A percentile compares a stretch with the other conserved stretches of the same genome.
Conservation (phyloP, 768 basidiomycete species). For the Gautieria morchelliformis region DNA sequence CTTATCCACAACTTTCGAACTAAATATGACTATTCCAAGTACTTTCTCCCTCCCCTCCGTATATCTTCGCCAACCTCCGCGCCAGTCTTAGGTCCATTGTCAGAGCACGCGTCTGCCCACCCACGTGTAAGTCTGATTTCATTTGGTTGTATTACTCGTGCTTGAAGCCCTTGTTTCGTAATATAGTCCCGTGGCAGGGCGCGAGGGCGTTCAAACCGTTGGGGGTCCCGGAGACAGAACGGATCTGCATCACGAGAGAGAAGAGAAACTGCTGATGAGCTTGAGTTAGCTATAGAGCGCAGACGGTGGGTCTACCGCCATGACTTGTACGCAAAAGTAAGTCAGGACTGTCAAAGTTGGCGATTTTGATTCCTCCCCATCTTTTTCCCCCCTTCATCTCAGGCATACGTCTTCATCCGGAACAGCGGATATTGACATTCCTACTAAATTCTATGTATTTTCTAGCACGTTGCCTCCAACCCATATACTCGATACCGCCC, state of each 20-base stretch:
- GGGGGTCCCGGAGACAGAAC: conserved; percentile 30
- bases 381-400: conserved; percentile 1
- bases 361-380: neutral
- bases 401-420: too few species aligned
- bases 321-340: conserved; percentile 76
- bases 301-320: conserved; percentile 77
- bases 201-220: conserved; percentile 28
- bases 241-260: conserved; percentile 35
- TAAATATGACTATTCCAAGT: conserved; percentile 72
- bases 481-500: conserved; percentile 79
- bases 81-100: conserved; percentile 21
- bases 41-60: conserved; percentile 59
- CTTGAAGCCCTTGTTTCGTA: conserved; percentile 11
- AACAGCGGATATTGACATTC: too few species aligned
- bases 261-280: conserved; percentile 45
- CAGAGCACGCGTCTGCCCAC: conserved; percentile 2
- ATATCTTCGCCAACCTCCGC: conserved; percentile 34
- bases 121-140: neutral
- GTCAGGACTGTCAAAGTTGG: conserved; percentile 14
- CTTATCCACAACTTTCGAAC: conserved; percentile 75
- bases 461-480: conserved; percentile 87
- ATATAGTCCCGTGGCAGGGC: conserved; percentile 27
- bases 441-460: neutral
- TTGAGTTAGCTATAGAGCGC: conserved; percentile 64
- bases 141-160: neutral